Evolutionary conservation across 345 rosid genomes (phyloP).

Genomic region (Murraya koenigii): DNA sequence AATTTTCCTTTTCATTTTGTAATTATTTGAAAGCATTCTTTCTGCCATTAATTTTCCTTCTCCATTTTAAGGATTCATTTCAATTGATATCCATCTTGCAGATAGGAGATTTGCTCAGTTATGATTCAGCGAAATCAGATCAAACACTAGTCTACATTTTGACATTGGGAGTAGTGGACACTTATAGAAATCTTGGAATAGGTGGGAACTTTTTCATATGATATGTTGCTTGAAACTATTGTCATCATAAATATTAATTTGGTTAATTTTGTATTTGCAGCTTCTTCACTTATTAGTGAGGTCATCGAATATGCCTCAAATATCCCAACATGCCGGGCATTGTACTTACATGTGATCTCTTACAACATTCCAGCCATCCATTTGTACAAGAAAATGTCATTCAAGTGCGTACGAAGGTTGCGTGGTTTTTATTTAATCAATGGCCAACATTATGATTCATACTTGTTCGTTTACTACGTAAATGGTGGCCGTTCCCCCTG

Average conservation of each 20-base stretch:
- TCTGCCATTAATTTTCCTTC: not conserved
- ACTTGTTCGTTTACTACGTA: constrained; percentile 77
- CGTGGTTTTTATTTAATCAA: constrained; percentile 74
- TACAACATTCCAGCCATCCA: constrained; percentile 84
- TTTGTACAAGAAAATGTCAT: constrained; percentile 84
- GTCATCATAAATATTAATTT: not conserved
- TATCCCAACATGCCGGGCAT: constrained; percentile 67
- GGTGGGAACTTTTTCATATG: constrained; percentile 39
- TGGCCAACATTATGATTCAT: constrained; percentile 81
- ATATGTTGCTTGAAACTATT: constrained; percentile 5
- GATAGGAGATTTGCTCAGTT: constrained; percentile 79
- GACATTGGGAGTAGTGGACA: constrained; percentile 85
- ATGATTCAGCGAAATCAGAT: constrained; percentile 63
- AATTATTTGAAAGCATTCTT: not conserved
- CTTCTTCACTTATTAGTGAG: constrained; percentile 68
- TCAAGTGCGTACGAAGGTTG: constrained; percentile 68
- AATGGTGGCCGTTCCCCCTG: constrained; percentile 86
- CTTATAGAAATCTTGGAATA: constrained; percentile 80
- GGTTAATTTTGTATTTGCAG: constrained; percentile 43
- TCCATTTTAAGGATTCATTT: not conserved
- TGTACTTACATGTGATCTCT: constrained; percentile 92
- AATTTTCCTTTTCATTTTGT: not conserved
- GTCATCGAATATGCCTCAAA: constrained; percentile 72
- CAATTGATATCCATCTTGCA: constrained; percentile 34
- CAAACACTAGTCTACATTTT: constrained; percentile 81